These are phyloP conservation scores for Didymella lethalis DNA, from an alignment of 2,329 filamentous ascomycete species.

Conservation along the genomic window DNA sequence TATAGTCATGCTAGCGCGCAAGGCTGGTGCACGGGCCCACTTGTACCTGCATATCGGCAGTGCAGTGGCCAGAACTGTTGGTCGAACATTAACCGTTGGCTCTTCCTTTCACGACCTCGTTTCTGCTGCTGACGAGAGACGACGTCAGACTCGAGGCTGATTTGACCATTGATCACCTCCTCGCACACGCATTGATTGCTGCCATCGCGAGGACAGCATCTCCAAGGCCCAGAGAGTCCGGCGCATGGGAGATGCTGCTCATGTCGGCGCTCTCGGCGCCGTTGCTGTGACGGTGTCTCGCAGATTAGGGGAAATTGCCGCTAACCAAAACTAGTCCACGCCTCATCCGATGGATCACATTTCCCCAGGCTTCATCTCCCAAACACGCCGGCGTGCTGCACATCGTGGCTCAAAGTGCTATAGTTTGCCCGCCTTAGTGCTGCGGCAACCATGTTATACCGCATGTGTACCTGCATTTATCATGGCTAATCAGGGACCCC, in stretches of 20 bases:
- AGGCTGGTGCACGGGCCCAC: constrained; percentile 26
- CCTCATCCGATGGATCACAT: constrained; percentile 20
- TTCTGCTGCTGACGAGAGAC: constrained; percentile 15
- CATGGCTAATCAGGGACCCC: constrained; percentile 43
- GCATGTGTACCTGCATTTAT: constrained; percentile 32
- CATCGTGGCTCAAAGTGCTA: constrained; percentile 36
- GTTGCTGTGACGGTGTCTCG: constrained; percentile 6
- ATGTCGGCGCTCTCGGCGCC: constrained; percentile 8
- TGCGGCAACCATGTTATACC: constrained; percentile 32
- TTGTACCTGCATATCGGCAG: constrained; percentile 36
- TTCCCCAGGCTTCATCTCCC: constrained; percentile 25
- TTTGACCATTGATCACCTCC: neutral
- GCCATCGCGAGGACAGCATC: neutral
- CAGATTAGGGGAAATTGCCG: constrained; percentile 18
- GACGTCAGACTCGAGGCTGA: neutral
- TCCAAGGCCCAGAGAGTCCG: constrained; percentile 1
- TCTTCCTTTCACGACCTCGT: constrained; percentile 15
- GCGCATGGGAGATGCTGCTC: constrained; percentile 1
- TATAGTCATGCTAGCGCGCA: constrained; percentile 20
- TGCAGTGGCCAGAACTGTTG: constrained; percentile 16
- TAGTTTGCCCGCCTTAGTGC: constrained; percentile 25
- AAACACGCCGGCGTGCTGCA: constrained; percentile 23
- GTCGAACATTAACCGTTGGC: constrained; percentile 30
- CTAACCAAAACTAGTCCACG: constrained; percentile 17
- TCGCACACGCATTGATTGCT: constrained; percentile 2